These are phyloP conservation scores for Sarocladium strictum DNA, from an alignment of 2,329 filamentous ascomycete species.

Conservation along the genomic window DNA sequence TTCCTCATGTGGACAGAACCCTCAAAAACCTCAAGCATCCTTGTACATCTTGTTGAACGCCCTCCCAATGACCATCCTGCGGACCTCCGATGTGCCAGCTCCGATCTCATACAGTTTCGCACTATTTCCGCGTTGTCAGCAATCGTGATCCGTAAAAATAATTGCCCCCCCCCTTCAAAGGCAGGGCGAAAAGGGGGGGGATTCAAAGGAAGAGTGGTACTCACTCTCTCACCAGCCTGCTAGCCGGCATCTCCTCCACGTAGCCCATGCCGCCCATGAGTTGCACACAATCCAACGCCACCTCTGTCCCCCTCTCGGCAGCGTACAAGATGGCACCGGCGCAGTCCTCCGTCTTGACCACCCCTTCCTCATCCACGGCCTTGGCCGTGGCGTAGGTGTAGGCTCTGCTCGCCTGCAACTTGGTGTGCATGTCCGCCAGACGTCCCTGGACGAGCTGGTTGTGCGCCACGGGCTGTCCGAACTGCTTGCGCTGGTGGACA, in stretches of 20 bases:
- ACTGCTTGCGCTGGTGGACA: conserved; percentile 83
- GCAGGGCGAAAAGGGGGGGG: not conserved
- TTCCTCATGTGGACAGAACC: too few relatives aligned
- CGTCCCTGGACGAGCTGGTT: conserved; percentile 93
- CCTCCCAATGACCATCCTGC: conserved; percentile 89
- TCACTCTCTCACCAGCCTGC: conserved; percentile 69
- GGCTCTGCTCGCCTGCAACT: conserved; percentile 73
- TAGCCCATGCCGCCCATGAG: conserved; percentile 94
- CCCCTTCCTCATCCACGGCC: conserved; percentile 68
- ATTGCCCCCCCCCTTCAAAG: not conserved
- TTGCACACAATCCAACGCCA: conserved; percentile 81
- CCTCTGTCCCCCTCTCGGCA: conserved; percentile 84
- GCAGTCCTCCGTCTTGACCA: conserved; percentile 82
- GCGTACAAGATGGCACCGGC: conserved; percentile 91
- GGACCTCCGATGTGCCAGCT: conserved; percentile 89
- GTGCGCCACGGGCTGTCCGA: conserved; percentile 77
- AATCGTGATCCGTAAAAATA: not conserved
- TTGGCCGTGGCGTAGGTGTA: conserved; percentile 84
- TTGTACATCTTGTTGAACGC: conserved; percentile 85
- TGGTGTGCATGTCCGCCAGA: conserved; percentile 96
- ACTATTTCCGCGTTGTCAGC: conserved; percentile 32
- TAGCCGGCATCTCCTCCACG: conserved; percentile 89
- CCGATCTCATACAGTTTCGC: conserved; percentile 91
- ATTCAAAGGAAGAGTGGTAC: conserved; percentile 20
- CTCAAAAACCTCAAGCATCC: conserved; percentile 17